phyloP scores from a whole-genome alignment of 2,329 filamentous ascomycete species.

The Chaetomium strumarium region DNA sequence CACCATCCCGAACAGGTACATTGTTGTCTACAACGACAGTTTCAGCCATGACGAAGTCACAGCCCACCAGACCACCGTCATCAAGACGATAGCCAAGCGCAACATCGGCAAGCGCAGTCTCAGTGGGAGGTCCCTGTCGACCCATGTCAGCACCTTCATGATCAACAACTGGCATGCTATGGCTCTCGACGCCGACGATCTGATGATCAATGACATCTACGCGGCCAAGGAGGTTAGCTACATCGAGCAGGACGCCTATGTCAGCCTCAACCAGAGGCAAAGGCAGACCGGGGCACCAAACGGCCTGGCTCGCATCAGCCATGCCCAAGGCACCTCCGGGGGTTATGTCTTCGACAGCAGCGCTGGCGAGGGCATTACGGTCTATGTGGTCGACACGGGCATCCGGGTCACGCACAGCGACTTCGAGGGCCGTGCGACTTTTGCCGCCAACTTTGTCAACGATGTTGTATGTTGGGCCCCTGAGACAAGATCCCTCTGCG shows the following conservation, averaged over 20 bases:
- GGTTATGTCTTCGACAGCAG: constrained; percentile 48
- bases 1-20: constrained; percentile 53
- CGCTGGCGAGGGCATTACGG: constrained; percentile 51
- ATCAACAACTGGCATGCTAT: constrained; percentile 49
- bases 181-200: constrained; percentile 34
- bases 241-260: constrained; percentile 43
- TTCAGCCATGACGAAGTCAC: constrained; percentile 43
- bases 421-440: constrained; percentile 50
- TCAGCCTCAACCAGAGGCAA: constrained; percentile 39
- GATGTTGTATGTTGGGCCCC: constrained; percentile 33
- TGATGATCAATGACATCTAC: constrained; percentile 38
- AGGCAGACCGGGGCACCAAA: constrained; percentile 48
- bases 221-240: constrained; percentile 37
- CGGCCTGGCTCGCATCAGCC: constrained; percentile 50
- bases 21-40: constrained; percentile 58
- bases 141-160: constrained; percentile 40
- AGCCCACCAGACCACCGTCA: constrained; percentile 44
- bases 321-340: constrained; percentile 29
- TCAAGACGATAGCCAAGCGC: constrained; percentile 47
- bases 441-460: constrained; percentile 49
- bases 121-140: constrained; percentile 43
- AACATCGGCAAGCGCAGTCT: constrained; percentile 48
- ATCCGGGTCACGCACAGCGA: constrained; percentile 50
- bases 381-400: constrained; percentile 62
- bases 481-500: background rate